phyloP scores from a whole-genome alignment of 139 green algal species.

The Chlamydomonas sphaeroides region DNA sequence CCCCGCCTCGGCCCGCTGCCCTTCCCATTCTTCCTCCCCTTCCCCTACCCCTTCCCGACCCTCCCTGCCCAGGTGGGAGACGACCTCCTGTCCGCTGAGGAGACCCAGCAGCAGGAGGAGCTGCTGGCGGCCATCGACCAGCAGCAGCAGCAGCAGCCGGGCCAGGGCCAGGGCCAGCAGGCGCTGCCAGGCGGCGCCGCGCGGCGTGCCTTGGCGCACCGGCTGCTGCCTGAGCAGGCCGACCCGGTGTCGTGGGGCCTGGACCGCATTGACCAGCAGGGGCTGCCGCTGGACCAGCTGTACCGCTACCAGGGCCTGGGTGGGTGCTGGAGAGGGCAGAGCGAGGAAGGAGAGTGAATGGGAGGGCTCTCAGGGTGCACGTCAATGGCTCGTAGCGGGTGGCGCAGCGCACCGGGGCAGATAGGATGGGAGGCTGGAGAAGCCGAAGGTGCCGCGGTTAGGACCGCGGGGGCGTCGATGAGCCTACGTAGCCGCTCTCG shows the following conservation, averaged over 20 bases:
- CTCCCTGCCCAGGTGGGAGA: too few relatives aligned
- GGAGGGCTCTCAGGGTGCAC: not conserved
- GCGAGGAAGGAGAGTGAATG: not conserved
- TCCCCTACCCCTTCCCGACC: too few relatives aligned
- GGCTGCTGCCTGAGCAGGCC: slow-evolving; percentile 21
- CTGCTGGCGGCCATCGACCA: not conserved
- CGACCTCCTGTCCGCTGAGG: too few relatives aligned
- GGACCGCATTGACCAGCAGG: slow-evolving; percentile 73
- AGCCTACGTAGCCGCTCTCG: too few relatives aligned
- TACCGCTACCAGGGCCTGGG: slow-evolving; percentile 61
- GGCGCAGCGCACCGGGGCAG: not conserved
- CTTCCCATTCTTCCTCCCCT: too few relatives aligned
- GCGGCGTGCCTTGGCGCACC: not conserved
- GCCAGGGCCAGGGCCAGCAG: not conserved
- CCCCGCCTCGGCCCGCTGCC: too few relatives aligned
- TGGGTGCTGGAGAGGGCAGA: too few relatives aligned
- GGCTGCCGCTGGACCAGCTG: slow-evolving; percentile 67
- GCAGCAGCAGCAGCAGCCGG: slow-evolving; percentile 10
- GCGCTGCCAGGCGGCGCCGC: not conserved
- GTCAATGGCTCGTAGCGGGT: not conserved
- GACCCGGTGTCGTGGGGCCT: slow-evolving; percentile 60
- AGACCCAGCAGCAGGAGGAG: not conserved
- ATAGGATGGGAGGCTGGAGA: not conserved
- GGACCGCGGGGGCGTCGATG: too few relatives aligned
- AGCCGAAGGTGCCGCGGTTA: too few relatives aligned